Base-by-base conservation (phyloP, 805 yeast species). In the Myxozyma nipponensis region DNA sequence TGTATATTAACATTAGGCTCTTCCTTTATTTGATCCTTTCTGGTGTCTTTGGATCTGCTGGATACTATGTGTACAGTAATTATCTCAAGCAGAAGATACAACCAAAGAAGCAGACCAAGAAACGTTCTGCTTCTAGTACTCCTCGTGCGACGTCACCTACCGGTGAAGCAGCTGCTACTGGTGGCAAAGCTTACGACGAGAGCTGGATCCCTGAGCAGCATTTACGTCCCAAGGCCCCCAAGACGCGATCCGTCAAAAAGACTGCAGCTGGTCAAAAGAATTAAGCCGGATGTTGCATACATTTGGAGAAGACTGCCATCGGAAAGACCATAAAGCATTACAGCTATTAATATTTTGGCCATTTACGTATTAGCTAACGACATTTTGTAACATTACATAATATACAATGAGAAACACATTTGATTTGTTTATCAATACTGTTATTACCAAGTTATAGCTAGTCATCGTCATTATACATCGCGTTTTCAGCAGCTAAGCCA, bases 131-230 rank as follows among this genome's bases (percentile, higher is more conserved):
- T n/a, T 5, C 54, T 9, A 38, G 54, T 23, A 43, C 50, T 45
- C 18, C 50, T 13, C 53, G 42, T 18, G 41, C 54, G 25, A 19
- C 57, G 23, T 26, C 46, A 17, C 36, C 38, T 21, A 9, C 47
- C 44, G 38, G 52, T 4, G 23, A 47, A 2, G 26, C 60, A 17
- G 53, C 61, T 4, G 34, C 49, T 3, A 43, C 59, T 15, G 49
- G 54, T 21, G 49, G 43, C 32, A 40, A 44, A 17, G 54, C 65
- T 23, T 69, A 64, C 55, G 75, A 72, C 49, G 68, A 67, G 50
- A 61, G 68, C 45, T 73, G 77, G 77, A 66, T 73, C 44, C 77
- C 77, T 37, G 73, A 72, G 63, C 68, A 65, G 43, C 77, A 73
- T 50, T 59, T 73, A 50, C 51, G 54, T 17, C 21, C 59, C 17